phyloP scores from a whole-genome alignment of 805 yeast species.

The Monosporozyma siamensis region DNA sequence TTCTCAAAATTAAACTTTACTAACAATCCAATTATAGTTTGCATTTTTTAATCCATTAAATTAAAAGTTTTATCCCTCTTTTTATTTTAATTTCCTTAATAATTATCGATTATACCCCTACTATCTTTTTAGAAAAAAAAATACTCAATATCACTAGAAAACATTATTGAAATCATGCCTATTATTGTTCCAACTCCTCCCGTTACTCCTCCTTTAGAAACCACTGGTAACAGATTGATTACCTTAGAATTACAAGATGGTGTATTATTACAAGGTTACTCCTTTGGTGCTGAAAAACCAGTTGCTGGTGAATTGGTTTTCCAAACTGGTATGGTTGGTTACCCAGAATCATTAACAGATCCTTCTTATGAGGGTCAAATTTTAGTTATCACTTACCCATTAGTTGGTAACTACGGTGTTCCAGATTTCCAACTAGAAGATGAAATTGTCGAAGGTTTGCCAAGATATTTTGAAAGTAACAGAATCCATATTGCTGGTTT shows the following conservation, averaged over 20 bases:
- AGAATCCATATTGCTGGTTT: slow-evolving; percentile 94
- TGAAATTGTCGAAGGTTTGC: slow-evolving; percentile 64
- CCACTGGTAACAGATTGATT: slow-evolving; percentile 73
- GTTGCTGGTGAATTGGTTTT: slow-evolving; percentile 96
- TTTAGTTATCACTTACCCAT: slow-evolving; percentile 89
- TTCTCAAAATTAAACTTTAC: too few relatives aligned
- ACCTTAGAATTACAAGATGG: slow-evolving; percentile 88
- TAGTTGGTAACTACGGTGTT: slow-evolving; percentile 98
- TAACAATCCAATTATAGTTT: neutral
- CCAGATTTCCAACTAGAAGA: slow-evolving; percentile 78
- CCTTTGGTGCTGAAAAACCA: slow-evolving; percentile 86
- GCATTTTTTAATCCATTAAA: too few relatives aligned
- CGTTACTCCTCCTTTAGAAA: slow-evolving; percentile 81
- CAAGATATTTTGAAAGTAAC: slow-evolving; percentile 88
- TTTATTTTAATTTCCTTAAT: too few relatives aligned
- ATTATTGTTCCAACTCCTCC: slow-evolving; percentile 56
- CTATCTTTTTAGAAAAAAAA: neutral
- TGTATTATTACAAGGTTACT: slow-evolving; percentile 80
- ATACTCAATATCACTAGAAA: neutral
- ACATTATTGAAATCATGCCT: slow-evolving; percentile 33
- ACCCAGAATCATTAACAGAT: slow-evolving; percentile 95
- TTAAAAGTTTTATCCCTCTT: too few relatives aligned
- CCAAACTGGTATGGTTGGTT: slow-evolving; percentile 99
- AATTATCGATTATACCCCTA: too few relatives aligned
- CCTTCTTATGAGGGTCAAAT: slow-evolving; percentile 98